Evolutionary conservation across 345 rosid genomes (phyloP).

Genomic region (Syzygium oleosum): DNA sequence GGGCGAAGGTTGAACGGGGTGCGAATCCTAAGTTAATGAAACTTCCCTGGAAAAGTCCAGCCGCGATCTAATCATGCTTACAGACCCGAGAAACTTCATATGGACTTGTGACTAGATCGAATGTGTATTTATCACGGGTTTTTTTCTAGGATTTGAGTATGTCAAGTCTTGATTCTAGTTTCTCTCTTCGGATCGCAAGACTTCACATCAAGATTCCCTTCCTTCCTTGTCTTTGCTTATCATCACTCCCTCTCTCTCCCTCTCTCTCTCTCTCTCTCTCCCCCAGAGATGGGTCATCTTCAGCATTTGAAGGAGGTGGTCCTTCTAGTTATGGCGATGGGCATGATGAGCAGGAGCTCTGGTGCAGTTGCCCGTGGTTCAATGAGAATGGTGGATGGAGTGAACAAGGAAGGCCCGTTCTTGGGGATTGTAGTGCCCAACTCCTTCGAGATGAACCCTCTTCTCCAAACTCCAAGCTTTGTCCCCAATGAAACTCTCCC

Average conservation of each 20-base stretch:
- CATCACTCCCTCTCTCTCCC: neutral
- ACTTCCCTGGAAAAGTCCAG: neutral
- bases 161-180: neutral
- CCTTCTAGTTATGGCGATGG: slow-evolving; percentile 11
- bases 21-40: neutral
- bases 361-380: slow-evolving; percentile 11
- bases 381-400: slow-evolving; percentile 14
- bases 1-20: neutral
- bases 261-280: neutral
- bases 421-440: slow-evolving; percentile 71
- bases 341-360: slow-evolving; percentile 8
- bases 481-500: slow-evolving; percentile 24
- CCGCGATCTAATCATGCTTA: neutral
- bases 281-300: neutral
- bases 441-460: slow-evolving; percentile 72
- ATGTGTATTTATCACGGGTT: neutral
- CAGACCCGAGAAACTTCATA: neutral
- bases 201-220: neutral
- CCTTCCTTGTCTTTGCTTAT: neutral
- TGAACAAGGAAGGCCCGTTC: slow-evolving; percentile 44
- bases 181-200: neutral
- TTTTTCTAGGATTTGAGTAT: neutral
- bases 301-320: neutral
- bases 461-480: slow-evolving; percentile 45
- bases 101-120: neutral